Evolutionary conservation across 176 grass and related monocot genomes (phyloP), one percentile per base, ranked within the genome.

Genomic region (Lolium perenne): DNA sequence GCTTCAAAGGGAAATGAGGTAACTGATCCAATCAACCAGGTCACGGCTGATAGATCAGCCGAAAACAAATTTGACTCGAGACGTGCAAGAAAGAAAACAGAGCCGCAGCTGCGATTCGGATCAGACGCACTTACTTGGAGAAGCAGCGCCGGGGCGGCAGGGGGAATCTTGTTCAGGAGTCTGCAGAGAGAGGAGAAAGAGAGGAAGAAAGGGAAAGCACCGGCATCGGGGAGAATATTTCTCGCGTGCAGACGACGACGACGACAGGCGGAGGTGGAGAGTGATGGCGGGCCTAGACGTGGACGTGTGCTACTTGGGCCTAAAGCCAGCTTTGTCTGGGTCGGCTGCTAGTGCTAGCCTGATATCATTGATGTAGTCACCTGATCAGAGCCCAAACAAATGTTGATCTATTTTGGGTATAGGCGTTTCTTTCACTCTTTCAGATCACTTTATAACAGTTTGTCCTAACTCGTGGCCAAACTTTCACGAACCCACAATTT

Each of bases 251-350:
- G 73, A 76, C 23, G 48, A 76, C 6, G 69, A 72, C 69, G 73
- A 76, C 73, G 32, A 35, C 32, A 35, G 32, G 32, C 32, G 2
- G 32, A 71, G 38, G 40, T 46, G 5, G 29, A 53, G 47, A 43
- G 73, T 76, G 21, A 17, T 74, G 73, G 48, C 73, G 23, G 73
- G 73, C 73, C 73, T 66, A 38, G 71, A 75, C 47, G 47, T 53
- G 72, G 72, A 53, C 73, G 46, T 54, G 7, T 32, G 23, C 48
- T 53, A 75, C 15, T 54, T 76, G 73, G 72, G 73, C 73, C 72
- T 10, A 74, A 23, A 35, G 46, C 9, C 21, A 17, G 47, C 47
- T 9, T 75, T 6, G 11, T 74, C 22, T 73, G n/a, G 43, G 43
- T 14, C 45, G 20, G 70, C 61, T 64, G 61, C 21, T 64, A 64